Base-by-base conservation (phyloP, 179 eudicot genomes). In the Nepenthes alata region DNA sequence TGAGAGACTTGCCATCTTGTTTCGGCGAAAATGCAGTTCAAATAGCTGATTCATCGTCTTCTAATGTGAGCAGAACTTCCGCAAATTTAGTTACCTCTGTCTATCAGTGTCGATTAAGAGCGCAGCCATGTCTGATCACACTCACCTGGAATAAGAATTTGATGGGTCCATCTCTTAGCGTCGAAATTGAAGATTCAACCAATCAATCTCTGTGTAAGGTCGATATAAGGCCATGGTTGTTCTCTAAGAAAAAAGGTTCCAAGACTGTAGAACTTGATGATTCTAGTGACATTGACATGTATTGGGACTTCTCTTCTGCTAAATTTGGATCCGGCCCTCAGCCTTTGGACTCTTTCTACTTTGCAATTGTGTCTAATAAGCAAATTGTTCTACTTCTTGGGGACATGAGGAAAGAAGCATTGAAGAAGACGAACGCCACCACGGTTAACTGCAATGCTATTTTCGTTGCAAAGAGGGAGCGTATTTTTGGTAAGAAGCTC, bases 241-340 rank as follows among this genome's bases (percentile, higher is more conserved):
- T 81, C 71, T 68, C 83, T 4, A 81, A 76, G 59, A 68, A 79
- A 50, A 81, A 69, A 74, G 86, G 86, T 53, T 78, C 77, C 6
- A 81, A 76, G 59, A 59, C 51, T 57, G 39, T 78, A 41, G 70
- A 71, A 58, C 51, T 76, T 0, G 63, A 76, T 56, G 72, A 85
- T 52, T 81, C 80, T 39, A 68, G 74, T 47, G 73, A 41, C 45
- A 63, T 85, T 70, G 80, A 81, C 35, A 57, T 87, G 9, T 81
- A 74, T 74, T 87, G 91, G 91, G 95, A 87, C 58, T 68, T 87
- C 63, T 85, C 88, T 54, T 74, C 73, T 0, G 88, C 95, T 35
- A 83, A 79, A 65, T 87, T 87, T 41, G 91, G 83, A 67, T 81
- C 88, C 38, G 76, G 86, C 38, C 91, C 95, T 12, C 86, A 87